Evolutionary conservation across 805 yeast genomes (phyloP).

Genomic region (Saturnispora diversa): DNA sequence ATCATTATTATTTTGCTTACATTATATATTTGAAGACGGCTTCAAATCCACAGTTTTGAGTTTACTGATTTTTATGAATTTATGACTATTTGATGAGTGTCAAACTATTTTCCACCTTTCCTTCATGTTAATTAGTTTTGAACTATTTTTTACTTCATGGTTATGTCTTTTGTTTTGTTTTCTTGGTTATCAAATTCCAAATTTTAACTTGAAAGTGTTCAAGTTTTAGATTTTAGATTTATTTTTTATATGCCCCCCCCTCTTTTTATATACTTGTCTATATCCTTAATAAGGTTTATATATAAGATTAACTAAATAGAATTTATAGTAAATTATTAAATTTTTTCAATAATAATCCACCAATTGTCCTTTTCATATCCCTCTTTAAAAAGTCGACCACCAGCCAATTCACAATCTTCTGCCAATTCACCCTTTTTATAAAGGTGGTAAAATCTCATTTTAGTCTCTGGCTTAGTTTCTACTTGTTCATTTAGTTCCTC

Average conservation of each 20-base stretch:
- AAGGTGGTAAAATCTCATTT: constrained; percentile 81
- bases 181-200: too few relatives aligned
- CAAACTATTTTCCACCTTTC: too few relatives aligned
- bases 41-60: not conserved
- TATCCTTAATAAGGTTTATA: not conserved
- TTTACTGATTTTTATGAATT: not conserved
- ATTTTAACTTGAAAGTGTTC: not conserved
- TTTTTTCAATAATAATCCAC: constrained; percentile 57
- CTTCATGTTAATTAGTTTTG: too few relatives aligned
- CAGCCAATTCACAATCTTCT: constrained; percentile 62
- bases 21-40: constrained; percentile 8
- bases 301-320: constrained; percentile 3
- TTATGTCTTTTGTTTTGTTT: too few relatives aligned
- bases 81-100: too few relatives aligned
- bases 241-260: not conserved
- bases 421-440: constrained; percentile 79
- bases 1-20: constrained; percentile 9
- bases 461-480: constrained; percentile 37
- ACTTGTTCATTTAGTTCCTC: constrained; percentile 21
- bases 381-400: constrained; percentile 52
- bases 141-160: too few relatives aligned
- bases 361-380: constrained; percentile 95
- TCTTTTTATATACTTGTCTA: constrained; percentile 1
- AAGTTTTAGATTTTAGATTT: not conserved
- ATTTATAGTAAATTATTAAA: constrained; percentile 13